Evolutionary conservation across 495 filamentous ascomycete species (phyloP).

Genomic region (Neurospora sp.): DNA sequence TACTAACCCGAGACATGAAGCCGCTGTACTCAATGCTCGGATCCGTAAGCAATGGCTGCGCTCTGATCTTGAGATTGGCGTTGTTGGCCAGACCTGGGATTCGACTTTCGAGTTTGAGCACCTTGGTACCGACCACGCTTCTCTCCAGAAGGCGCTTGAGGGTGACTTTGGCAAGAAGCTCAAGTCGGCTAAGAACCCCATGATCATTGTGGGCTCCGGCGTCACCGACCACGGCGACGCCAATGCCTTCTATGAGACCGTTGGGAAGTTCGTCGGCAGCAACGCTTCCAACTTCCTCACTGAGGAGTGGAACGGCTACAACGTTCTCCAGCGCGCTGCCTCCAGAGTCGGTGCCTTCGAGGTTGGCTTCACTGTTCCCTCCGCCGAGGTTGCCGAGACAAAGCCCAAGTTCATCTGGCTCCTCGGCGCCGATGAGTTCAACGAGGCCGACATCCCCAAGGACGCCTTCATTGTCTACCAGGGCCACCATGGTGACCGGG

Average conservation of each 20-base stretch:
- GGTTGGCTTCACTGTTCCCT: conserved; percentile 83
- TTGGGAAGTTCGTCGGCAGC: conserved; percentile 87
- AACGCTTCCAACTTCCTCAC: conserved; percentile 78
- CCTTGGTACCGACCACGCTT: conserved; percentile 63
- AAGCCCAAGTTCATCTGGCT: conserved; percentile 95
- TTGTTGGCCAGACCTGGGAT: conserved; percentile 84
- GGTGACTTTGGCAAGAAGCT: conserved; percentile 89
- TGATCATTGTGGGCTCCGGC: conserved; percentile 90
- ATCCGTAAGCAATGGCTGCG: conserved; percentile 97
- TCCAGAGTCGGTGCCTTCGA: conserved; percentile 90
- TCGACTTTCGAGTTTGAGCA: conserved; percentile 91
- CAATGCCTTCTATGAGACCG: conserved; percentile 82
- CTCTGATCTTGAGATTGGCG: conserved; percentile 84
- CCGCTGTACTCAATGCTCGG: conserved; percentile 86
- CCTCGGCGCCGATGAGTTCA: conserved; percentile 87
- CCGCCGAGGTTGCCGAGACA: conserved; percentile 62
- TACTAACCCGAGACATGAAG: conserved; percentile 90
- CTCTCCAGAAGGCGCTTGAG: conserved; percentile 75
- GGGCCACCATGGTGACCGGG: conserved; percentile 91
- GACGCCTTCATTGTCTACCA: conserved; percentile 96
- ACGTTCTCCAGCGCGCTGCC: conserved; percentile 85
- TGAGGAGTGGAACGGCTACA: conserved; percentile 93
- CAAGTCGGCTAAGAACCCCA: conserved; percentile 73
- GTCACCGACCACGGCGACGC: conserved; percentile 82
- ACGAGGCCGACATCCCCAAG: conserved; percentile 71